A percentile compares a stretch with the other conserved stretches of the same genome.
These are phyloP conservation scores for Mortierella sp. DNA, from an alignment of 371 early-diverging fungal genomes.

Conservation along the genomic window DNA sequence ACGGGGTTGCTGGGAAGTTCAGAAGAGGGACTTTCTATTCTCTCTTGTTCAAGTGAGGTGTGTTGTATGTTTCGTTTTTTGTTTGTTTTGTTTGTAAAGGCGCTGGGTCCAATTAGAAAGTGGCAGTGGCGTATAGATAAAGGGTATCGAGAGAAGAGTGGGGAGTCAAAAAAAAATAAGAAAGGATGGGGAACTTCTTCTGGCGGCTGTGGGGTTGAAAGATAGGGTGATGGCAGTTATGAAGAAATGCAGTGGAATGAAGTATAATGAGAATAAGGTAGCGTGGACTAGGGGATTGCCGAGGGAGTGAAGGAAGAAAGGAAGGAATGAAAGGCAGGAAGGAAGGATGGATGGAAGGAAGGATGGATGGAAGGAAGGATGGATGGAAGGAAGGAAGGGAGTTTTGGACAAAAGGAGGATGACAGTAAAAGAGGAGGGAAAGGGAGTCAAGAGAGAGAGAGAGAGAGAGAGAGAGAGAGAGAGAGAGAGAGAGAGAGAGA, in stretches of 20 bases:
- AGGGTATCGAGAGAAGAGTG: neutral
- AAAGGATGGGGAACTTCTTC: neutral
- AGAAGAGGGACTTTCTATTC: slow-evolving; percentile 28
- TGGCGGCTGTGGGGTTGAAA: neutral
- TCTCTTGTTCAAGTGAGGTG: neutral
- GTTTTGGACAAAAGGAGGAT: neutral
- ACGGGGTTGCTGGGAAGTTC: neutral
- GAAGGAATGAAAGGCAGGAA: neutral
- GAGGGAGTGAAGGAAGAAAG: neutral
- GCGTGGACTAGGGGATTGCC: too few species aligned
- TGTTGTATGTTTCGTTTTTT: neutral
- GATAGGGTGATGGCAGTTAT: neutral
- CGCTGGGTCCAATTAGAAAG: neutral
- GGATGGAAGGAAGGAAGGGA: neutral
- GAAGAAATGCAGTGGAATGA: too few species aligned
- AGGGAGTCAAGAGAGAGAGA: neutral
- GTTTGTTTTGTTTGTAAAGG: neutral
- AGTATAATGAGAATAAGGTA: neutral
- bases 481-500: neutral
- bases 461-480: neutral
- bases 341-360: neutral
- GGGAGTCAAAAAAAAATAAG: neutral
- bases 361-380: neutral
- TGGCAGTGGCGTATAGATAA: neutral
- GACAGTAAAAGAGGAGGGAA: neutral